These are phyloP conservation scores for Colletotrichum navitas DNA, from an alignment of 2,329 filamentous ascomycete genomes.

Conservation along the genomic window DNA sequence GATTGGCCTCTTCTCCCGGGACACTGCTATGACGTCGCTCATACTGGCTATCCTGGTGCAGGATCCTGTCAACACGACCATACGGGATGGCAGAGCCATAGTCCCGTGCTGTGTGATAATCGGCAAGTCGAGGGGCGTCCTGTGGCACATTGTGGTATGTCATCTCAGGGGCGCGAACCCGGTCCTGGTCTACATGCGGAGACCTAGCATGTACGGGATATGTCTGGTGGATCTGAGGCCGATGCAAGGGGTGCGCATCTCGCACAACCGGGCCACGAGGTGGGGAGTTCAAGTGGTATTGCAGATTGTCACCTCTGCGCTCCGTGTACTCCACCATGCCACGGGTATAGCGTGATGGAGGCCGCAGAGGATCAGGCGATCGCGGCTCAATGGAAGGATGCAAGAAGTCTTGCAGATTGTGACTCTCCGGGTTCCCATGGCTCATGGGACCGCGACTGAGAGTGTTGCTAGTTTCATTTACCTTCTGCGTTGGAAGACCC, in stretches of 20 bases:
- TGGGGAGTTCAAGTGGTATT: conserved; percentile 15
- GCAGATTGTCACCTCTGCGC: conserved; percentile 22
- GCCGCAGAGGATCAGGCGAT: conserved; percentile 50
- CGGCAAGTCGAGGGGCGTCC: conserved; percentile 42
- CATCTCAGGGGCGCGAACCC: neutral
- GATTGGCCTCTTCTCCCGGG: conserved; percentile 48
- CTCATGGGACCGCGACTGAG: conserved; percentile 44
- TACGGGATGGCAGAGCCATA: conserved; percentile 49
- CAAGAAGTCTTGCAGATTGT: conserved; percentile 57
- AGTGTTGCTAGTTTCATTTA: conserved; percentile 45
- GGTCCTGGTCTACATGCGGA: conserved; percentile 4
- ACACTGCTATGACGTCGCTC: conserved; percentile 9
- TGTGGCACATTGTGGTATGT: conserved; percentile 27
- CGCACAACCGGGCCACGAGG: conserved; percentile 18
- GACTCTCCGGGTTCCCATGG: conserved; percentile 42
- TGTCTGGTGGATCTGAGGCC: conserved; percentile 7
- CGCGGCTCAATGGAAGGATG: conserved; percentile 61
- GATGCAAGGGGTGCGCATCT: conserved; percentile 7
- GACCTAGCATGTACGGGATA: conserved; percentile 18
- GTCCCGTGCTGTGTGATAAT: conserved; percentile 45
- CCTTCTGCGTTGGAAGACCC: conserved; percentile 42
- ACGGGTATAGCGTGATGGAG: conserved; percentile 24
- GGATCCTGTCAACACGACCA: conserved; percentile 41
- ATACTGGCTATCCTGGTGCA: neutral
- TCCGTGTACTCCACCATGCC: conserved; percentile 34